Conservation (phyloP, 208 protist species). For the Willaertia magna region DNA sequence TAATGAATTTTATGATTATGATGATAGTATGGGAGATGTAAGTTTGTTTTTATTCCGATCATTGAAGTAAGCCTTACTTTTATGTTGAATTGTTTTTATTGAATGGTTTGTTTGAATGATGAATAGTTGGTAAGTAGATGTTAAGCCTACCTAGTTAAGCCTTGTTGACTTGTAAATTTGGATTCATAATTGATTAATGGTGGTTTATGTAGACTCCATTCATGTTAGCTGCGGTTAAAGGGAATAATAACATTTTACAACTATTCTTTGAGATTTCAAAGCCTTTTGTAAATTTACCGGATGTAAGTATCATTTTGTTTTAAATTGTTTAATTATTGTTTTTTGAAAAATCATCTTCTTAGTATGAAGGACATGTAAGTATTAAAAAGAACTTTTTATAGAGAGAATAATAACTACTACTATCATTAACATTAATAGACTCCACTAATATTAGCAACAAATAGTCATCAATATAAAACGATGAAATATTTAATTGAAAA, state of each 20-base stretch:
- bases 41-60: neutral
- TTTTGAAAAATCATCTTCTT: neutral
- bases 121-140: neutral
- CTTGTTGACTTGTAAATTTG: too few relatives aligned
- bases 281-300: neutral
- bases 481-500: neutral
- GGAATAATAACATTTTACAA: neutral
- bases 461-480: neutral
- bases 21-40: neutral
- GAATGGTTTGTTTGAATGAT: neutral
- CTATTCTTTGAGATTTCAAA: neutral
- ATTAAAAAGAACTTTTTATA: too few relatives aligned
- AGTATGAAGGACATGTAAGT: neutral
- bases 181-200: too few relatives aligned
- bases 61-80: neutral
- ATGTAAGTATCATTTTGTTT: neutral
- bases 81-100: too few relatives aligned
- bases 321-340: neutral
- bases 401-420: too few relatives aligned
- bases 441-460: neutral
- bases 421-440: too few relatives aligned
- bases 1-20: neutral
- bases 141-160: too few relatives aligned
- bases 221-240: neutral
- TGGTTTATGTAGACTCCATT: too few relatives aligned